A percentile compares a stretch with the other conserved stretches of the same genome.
These are phyloP conservation scores for Ceraceosorus guamensis DNA, from an alignment of 1,284 basidiomycete genomes.

Conservation along the genomic window DNA sequence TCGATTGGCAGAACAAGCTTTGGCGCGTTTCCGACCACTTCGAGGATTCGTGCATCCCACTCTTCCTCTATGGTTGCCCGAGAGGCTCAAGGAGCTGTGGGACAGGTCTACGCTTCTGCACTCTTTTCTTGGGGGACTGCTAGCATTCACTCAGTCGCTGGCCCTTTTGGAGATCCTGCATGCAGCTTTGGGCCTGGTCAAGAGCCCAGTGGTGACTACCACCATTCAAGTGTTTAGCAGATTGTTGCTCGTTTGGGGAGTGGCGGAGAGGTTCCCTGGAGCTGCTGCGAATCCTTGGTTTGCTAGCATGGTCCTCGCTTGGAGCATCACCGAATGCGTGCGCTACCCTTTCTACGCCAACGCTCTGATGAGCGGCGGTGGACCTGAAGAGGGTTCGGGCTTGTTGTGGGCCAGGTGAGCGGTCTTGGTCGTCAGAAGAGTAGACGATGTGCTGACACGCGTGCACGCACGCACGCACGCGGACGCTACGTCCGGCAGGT, in stretches of 20 bases:
- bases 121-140: conserved; percentile 26
- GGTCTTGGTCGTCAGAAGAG: background rate
- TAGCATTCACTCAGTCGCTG: conserved; percentile 32
- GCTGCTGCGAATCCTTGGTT: conserved; percentile 64
- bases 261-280: conserved; percentile 34
- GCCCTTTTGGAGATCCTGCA: conserved; percentile 56
- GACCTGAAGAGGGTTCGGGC: conserved; percentile 23
- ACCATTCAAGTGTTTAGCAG: conserved; percentile 78
- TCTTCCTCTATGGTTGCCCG: conserved; percentile 22
- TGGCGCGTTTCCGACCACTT: conserved; percentile 26
- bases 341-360: conserved; percentile 85
- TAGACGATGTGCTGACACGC: background rate
- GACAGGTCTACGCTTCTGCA: conserved; percentile 28
- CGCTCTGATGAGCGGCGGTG: conserved; percentile 53
- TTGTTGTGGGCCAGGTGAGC: conserved; percentile 39
- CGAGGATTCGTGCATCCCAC: conserved; percentile 17
- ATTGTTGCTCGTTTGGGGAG: conserved; percentile 75
- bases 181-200: conserved; percentile 71
- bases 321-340: conserved; percentile 84
- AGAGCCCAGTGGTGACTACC: conserved; percentile 73
- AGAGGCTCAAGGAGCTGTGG: conserved; percentile 20
- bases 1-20: conserved; percentile 14
- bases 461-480: too few species aligned
- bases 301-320: conserved; percentile 85
- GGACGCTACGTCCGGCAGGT: conserved; percentile 53